These are phyloP conservation scores for Datisca glomerata DNA, from an alignment of 306 rosid species.

Conservation along the genomic window DNA sequence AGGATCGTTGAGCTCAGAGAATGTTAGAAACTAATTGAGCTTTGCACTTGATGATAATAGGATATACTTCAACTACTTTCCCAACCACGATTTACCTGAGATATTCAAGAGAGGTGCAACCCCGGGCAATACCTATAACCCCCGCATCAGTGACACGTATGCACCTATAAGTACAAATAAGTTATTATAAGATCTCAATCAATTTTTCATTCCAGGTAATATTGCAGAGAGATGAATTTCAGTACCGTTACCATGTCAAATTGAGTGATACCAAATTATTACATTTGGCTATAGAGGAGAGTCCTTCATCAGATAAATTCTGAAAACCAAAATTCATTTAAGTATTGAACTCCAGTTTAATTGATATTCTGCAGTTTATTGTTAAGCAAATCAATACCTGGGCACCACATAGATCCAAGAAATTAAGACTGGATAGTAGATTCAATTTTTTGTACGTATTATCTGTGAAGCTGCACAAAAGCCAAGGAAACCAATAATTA, in stretches of 20 bases:
- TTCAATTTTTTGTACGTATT: slow-evolving; percentile 44
- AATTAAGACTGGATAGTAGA: slow-evolving; percentile 38
- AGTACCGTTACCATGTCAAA: slow-evolving; percentile 53
- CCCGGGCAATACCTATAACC: slow-evolving; percentile 39
- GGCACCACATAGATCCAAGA: slow-evolving; percentile 75
- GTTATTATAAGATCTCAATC: neutral
- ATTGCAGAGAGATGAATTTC: too few species aligned
- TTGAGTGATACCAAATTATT: slow-evolving; percentile 49
- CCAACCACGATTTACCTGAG: slow-evolving; percentile 42
- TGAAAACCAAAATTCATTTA: slow-evolving; percentile 16
- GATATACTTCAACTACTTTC: too few species aligned
- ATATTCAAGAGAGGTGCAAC: slow-evolving; percentile 52
- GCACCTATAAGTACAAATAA: slow-evolving; percentile 40
- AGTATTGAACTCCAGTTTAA: slow-evolving; percentile 13
- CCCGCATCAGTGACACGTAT: slow-evolving; percentile 63
- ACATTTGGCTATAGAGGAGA: slow-evolving; percentile 48
- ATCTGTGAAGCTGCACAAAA: slow-evolving; percentile 56
- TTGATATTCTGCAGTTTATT: slow-evolving; percentile 3
- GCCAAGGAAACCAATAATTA: slow-evolving; percentile 12
- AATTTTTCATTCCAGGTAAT: too few species aligned
- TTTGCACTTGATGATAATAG: too few species aligned
- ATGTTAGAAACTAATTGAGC: too few species aligned
- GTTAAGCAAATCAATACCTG: slow-evolving; percentile 35
- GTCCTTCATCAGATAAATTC: slow-evolving; percentile 76
- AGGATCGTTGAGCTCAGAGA: too few species aligned